These are phyloP conservation scores for Daldinia sp. DNA, from an alignment of 2,329 filamentous ascomycete genomes.

Conservation along the genomic window DNA sequence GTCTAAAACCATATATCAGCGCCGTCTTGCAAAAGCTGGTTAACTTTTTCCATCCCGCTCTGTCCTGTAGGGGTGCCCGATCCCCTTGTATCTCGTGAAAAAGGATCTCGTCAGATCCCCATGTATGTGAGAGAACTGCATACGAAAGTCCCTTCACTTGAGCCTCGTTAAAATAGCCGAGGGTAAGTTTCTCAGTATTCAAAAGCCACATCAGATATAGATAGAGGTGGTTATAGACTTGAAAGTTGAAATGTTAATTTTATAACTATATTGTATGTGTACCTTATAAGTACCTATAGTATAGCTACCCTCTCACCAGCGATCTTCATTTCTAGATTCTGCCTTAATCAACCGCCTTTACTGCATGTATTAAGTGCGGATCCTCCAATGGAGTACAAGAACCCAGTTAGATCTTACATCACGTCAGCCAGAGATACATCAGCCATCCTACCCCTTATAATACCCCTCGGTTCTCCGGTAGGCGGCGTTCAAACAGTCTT, in stretches of 20 bases:
- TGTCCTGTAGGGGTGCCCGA: too few species aligned
- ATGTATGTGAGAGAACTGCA: too few species aligned
- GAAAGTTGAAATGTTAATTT: neutral
- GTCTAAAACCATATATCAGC: too few species aligned
- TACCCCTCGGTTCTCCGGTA: constrained; percentile 61
- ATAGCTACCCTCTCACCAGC: neutral
- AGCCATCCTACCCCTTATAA: constrained; percentile 56
- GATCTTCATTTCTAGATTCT: neutral
- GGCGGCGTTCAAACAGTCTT: constrained; percentile 57
- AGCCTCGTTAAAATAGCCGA: too few species aligned
- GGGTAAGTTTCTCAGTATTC: constrained; percentile 12
- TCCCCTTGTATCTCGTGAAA: too few species aligned
- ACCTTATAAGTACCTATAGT: neutral
- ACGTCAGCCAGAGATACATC: neutral
- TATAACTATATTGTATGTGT: too few species aligned
- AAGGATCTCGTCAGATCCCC: too few species aligned
- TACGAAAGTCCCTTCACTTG: too few species aligned
- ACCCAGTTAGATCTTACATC: neutral
- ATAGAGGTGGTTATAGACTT: neutral
- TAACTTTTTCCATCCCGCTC: too few species aligned
- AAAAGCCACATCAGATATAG: constrained; percentile 26
- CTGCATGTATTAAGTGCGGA: neutral
- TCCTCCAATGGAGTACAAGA: neutral
- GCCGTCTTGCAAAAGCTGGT: too few species aligned
- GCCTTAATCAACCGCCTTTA: neutral